Evolutionary conservation across 2,329 filamentous ascomycete species (phyloP).

Genomic region (Eutypella sp.): DNA sequence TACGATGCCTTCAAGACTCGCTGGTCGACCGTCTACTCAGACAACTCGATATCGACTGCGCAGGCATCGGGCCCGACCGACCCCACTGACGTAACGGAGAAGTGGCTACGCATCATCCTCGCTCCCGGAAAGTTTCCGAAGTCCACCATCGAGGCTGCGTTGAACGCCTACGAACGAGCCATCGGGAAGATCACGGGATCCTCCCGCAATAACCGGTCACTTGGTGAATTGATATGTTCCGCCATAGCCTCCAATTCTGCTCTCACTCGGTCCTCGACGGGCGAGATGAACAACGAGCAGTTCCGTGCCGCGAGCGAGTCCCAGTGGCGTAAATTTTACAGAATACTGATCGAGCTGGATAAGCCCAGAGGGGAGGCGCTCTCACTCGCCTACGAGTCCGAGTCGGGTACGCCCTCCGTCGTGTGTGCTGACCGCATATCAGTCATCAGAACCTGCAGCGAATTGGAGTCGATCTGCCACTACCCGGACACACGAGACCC

Average conservation of each 20-base stretch:
- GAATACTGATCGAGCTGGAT: slow-evolving; percentile 79
- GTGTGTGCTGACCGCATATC: slow-evolving; percentile 78
- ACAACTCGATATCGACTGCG: slow-evolving; percentile 49
- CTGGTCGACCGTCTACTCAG: slow-evolving; percentile 67
- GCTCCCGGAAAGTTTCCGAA: slow-evolving; percentile 77
- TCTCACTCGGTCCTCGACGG: slow-evolving; percentile 55
- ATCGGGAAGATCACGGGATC: slow-evolving; percentile 37
- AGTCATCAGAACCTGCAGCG: slow-evolving; percentile 73
- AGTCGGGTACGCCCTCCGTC: slow-evolving; percentile 72
- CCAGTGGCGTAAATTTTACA: slow-evolving; percentile 89
- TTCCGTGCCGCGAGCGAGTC: slow-evolving; percentile 70
- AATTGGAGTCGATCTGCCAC: slow-evolving; percentile 68
- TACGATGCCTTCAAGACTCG: slow-evolving; percentile 56
- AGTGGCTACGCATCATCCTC: slow-evolving; percentile 82
- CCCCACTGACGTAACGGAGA: slow-evolving; percentile 67
- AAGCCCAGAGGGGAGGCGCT: slow-evolving; percentile 79
- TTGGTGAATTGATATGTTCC: slow-evolving; percentile 72
- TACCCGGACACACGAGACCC: slow-evolving; percentile 53
- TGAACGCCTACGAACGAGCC: slow-evolving; percentile 74
- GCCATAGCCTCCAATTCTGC: slow-evolving; percentile 66
- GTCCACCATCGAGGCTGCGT: slow-evolving; percentile 75
- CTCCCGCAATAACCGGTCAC: slow-evolving; percentile 43
- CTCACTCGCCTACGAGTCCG: slow-evolving; percentile 68
- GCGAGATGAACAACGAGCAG: slow-evolving; percentile 67
- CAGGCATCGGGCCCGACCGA: slow-evolving; percentile 59